Evolutionary conservation across 257 asterid genomes (phyloP), one percentile per base, ranked within the genome.

Genomic region (Forsythia viridissima): DNA sequence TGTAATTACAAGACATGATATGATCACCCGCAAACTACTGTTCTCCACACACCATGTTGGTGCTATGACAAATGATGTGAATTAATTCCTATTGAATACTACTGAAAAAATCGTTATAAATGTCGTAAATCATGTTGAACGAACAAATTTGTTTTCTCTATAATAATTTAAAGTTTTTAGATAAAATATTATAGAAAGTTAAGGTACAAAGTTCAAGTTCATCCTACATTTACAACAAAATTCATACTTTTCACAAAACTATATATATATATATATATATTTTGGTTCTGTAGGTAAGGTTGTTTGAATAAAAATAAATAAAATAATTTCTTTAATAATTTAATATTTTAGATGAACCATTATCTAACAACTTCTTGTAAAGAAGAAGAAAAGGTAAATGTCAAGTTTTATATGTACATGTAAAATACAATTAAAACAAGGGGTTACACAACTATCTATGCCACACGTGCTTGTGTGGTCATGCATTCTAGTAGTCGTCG

Each of bases 351-450:
- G 34, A 30, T 30, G 59, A 48, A 48, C 20, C 4, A 48, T 13
- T 48, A 48, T 48, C 20, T 13, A 15, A 48, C 59, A 13, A 13
- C 7, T 46, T 46, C 52, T 46, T 5, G 13, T 11, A 46, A 46
- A 15, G 59, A 21, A 16, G 10, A 71, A 30, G 24, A 16, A 41
- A 41, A 44, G 67, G 42, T 21, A 24, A 24, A 48, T 8, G n/a
- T 15, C 72, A 42, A 18, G 10, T 72, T 72, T 43, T 24, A 21
- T 6, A 11, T 73, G 39, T 51, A 13, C 24, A 13, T 0, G 44
- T 34, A 73, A 51, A 20, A n/a, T 20, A 80, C 77, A 73, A 39
- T 44, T 66, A 24, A 73, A 61, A 80, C 78, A 74, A 77, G 24
- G 24, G 24, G 24, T 24, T 24, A 24, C 24, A 24, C 24, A 24